These are phyloP conservation scores for Dactylorhiza incarnata DNA, from an alignment of 106 monocot species.

Conservation along the genomic window DNA sequence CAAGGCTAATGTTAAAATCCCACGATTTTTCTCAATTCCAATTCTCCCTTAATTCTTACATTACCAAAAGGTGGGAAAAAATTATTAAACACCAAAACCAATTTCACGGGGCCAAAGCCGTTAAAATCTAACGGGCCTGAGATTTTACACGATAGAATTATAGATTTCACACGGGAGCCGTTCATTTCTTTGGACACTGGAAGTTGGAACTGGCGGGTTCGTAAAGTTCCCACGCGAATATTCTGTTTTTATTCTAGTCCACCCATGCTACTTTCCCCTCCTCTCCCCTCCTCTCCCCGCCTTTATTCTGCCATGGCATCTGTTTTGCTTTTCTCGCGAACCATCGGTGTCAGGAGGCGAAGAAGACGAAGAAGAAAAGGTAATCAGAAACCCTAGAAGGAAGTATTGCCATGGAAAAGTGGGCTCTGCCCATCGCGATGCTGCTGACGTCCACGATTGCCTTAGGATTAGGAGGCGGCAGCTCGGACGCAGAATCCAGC, in stretches of 20 bases:
- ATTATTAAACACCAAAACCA: no score
- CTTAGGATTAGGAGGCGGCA: background rate
- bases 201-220: background rate
- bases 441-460: background rate
- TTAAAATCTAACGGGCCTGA: no score
- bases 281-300: background rate
- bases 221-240: background rate
- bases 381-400: background rate
- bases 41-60: no score
- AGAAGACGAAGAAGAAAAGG: background rate
- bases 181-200: background rate
- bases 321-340: background rate
- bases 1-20: no score
- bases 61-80: no score
- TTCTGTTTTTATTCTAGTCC: background rate
- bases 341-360: no score
- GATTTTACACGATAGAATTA: no score
- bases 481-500: background rate
- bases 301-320: background rate
- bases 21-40: no score
- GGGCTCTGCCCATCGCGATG: slow-evolving; percentile 4
- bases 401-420: background rate
- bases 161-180: no score
- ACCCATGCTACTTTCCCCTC: background rate
- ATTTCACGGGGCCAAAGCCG: no score